Conservation (phyloP, 2,329 filamentous ascomycete genomes). For the Aspergillus ibericus region DNA sequence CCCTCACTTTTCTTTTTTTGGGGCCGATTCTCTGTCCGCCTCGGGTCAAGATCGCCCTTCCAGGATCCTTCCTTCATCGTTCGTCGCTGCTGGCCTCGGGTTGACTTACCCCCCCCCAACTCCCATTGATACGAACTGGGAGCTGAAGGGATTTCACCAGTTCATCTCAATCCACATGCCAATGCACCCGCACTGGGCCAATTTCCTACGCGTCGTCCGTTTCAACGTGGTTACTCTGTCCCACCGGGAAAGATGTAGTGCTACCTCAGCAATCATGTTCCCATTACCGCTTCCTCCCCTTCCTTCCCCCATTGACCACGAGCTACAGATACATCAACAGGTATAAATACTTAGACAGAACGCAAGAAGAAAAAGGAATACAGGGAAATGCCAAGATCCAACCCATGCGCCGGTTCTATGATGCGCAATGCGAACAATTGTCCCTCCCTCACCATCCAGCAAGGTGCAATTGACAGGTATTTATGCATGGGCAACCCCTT, state of each 20-base stretch:
- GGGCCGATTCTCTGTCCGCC: not conserved
- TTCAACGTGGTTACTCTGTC: not conserved
- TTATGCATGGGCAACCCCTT: slow-evolving; percentile 3
- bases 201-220: not conserved
- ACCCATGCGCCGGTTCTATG: slow-evolving; percentile 14
- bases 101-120: not conserved
- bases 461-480: slow-evolving; percentile 1
- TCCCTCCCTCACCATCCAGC: slow-evolving; percentile 8
- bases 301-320: not conserved
- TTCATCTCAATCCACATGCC: too few relatives aligned
- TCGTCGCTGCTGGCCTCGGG: not conserved
- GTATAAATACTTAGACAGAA: slow-evolving; percentile 7
- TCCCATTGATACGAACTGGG: too few relatives aligned
- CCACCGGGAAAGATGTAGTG: not conserved
- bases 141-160: too few relatives aligned
- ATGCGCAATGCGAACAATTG: slow-evolving; percentile 12
- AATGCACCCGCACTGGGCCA: not conserved
- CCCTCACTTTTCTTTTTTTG: not conserved
- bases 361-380: slow-evolving; percentile 7
- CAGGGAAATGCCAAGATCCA: slow-evolving; percentile 9
- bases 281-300: not conserved
- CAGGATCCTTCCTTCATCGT: not conserved
- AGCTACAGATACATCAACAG: slow-evolving; percentile 5
- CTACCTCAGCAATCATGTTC: not conserved
- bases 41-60: not conserved